Conservation (phyloP, 164 flowering plant genomes). For the Protea cynaroides region DNA sequence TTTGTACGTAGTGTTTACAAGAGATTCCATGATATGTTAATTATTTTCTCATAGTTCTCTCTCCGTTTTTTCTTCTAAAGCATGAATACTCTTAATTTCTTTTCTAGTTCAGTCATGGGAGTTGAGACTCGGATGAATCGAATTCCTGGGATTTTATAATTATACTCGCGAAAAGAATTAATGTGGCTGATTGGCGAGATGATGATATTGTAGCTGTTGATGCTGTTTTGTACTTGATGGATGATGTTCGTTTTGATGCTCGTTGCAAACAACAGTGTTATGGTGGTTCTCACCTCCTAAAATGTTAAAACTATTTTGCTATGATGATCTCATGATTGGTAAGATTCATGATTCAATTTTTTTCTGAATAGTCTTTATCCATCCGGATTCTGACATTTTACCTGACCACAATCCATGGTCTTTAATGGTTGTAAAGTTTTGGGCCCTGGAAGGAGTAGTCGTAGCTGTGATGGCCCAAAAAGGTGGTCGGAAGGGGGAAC, state of each 20-base stretch:
- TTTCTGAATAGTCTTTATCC: slow-evolving; percentile 15
- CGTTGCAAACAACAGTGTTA: slow-evolving; percentile 16
- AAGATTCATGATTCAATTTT: slow-evolving; percentile 15
- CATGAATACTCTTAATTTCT: too few species aligned
- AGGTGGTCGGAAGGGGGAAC: slow-evolving; percentile 11
- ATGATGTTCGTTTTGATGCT: slow-evolving; percentile 30
- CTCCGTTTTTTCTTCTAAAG: too few species aligned
- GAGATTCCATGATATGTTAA: not conserved
- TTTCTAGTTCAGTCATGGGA: not conserved
- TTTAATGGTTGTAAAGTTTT: slow-evolving; percentile 5
- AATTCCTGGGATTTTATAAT: slow-evolving; percentile 45
- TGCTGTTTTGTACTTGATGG: slow-evolving; percentile 36
- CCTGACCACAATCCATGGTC: slow-evolving; percentile 21
- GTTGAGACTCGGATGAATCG: slow-evolving; percentile 24
- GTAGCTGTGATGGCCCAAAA: slow-evolving; percentile 26
- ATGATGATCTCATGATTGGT: slow-evolving; percentile 25
- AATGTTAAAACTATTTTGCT: slow-evolving; percentile 6
- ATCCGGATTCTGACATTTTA: slow-evolving; percentile 21
- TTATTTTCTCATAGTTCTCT: not conserved
- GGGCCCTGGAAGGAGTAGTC: slow-evolving; percentile 14
- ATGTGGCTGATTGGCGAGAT: slow-evolving; percentile 27
- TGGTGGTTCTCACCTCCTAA: slow-evolving; percentile 8
- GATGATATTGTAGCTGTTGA: slow-evolving; percentile 37
- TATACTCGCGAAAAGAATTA: slow-evolving; percentile 36
- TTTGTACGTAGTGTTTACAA: not conserved